Percentiles rank a stretch among this genome's conserved stretches.
These are phyloP conservation scores for Omphalea diandra DNA, from an alignment of 441 rosid genomes.

Conservation along the genomic window DNA sequence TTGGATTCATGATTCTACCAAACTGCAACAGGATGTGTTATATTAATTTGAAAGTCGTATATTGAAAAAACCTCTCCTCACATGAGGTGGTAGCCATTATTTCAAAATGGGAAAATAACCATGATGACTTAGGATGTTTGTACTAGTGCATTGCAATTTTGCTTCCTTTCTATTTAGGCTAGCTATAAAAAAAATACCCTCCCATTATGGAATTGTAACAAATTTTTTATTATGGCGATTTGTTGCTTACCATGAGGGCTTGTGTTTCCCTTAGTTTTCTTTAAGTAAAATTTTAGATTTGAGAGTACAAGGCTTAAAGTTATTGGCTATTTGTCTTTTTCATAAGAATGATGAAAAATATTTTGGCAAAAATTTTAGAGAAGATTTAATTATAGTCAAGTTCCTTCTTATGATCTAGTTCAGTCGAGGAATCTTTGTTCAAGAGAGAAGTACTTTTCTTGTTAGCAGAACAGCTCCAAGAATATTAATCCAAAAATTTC, in stretches of 20 bases:
- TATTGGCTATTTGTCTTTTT: neutral
- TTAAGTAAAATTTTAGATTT: neutral
- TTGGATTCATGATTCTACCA: too few species aligned
- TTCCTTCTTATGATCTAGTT: neutral
- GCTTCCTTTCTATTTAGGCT: too few species aligned
- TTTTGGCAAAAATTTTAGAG: too few species aligned
- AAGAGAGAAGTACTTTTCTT: neutral
- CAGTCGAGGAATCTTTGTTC: neutral
- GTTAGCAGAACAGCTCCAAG: neutral
- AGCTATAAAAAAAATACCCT: neutral
- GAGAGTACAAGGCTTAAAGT: neutral
- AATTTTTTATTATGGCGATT: neutral
- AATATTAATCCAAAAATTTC: neutral
- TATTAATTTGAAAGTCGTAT: too few species aligned
- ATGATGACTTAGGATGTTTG: too few species aligned
- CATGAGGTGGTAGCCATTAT: too few species aligned
- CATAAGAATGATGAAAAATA: neutral
- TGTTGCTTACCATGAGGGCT: neutral
- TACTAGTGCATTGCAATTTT: too few species aligned
- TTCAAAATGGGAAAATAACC: too few species aligned
- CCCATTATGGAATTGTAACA: neutral
- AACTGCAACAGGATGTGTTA: too few species aligned
- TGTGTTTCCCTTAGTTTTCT: neutral
- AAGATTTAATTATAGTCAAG: neutral
- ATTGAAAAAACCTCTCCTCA: too few species aligned